These are phyloP conservation scores for Chytriomyces confervae DNA, from an alignment of 192 early-diverging fungal genomes.

Conservation along the genomic window DNA sequence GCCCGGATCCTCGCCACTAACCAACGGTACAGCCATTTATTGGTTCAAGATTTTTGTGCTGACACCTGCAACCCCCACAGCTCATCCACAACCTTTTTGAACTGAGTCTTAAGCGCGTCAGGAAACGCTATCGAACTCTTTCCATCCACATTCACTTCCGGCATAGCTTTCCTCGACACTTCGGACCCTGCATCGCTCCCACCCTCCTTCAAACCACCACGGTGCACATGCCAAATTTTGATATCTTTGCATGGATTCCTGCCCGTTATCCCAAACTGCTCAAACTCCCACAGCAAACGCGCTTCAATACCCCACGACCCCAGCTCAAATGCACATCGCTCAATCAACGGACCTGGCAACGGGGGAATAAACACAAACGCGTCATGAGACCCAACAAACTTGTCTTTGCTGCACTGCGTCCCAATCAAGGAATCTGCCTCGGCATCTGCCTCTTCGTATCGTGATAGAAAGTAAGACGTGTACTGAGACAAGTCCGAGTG, in stretches of 20 bases:
- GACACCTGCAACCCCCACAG: constrained; percentile 2
- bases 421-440: constrained; percentile 17
- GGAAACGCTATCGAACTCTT: constrained; percentile 38
- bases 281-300: constrained; percentile 35
- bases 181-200: neutral
- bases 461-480: constrained; percentile 30
- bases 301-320: constrained; percentile 36
- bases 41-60: too few relatives aligned
- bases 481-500: constrained; percentile 15
- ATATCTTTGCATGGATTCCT: constrained; percentile 38
- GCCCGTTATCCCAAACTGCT: constrained; percentile 32
- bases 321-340: constrained; percentile 20
- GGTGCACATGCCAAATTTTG: constrained; percentile 38
- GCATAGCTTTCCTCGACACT: neutral
- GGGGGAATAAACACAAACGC: constrained; percentile 31
- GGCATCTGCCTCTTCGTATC: constrained; percentile 18
- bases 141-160: constrained; percentile 34
- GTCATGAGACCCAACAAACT: constrained; percentile 28
- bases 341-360: constrained; percentile 21
- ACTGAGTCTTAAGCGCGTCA: constrained; percentile 25
- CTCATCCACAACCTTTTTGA: constrained; percentile 26
- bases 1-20: too few relatives aligned
- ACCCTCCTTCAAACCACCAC: constrained; percentile 11
- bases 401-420: constrained; percentile 17
- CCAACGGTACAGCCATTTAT: too few relatives aligned